A percentile compares a stretch with the other conserved stretches of the same genome.
phyloP scores from a whole-genome alignment of 805 yeast species.

The Yueomyces sinensis region DNA sequence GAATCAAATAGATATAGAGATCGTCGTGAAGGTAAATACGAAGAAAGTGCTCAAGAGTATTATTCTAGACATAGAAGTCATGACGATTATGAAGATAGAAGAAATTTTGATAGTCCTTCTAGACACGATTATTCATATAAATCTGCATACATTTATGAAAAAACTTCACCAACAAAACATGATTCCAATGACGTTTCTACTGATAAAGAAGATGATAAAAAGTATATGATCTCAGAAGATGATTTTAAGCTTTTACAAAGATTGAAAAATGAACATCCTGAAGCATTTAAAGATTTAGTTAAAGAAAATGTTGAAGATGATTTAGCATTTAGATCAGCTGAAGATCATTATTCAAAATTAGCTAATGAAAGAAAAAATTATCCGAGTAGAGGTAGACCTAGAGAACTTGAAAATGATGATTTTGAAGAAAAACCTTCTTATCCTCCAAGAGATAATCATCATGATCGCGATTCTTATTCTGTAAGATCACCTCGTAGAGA shows the following conservation, averaged over 20 bases:
- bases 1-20: not conserved
- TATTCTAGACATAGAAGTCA: not conserved
- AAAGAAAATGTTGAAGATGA: too few species aligned
- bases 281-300: not conserved
- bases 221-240: constrained; percentile 16
- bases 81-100: not conserved
- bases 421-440: not conserved
- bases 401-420: constrained; percentile 1
- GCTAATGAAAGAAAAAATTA: not conserved
- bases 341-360: not conserved
- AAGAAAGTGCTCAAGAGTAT: not conserved
- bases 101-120: not conserved
- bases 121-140: constrained; percentile 9
- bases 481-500: too few species aligned
- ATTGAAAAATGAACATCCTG: constrained; percentile 4
- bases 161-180: constrained; percentile 17
- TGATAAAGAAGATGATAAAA: constrained; percentile 1
- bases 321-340: not conserved
- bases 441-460: not conserved
- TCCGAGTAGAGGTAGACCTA: constrained; percentile 18
- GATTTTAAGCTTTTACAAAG: constrained; percentile 17
- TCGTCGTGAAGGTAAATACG: not conserved
- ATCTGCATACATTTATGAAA: constrained; percentile 22
- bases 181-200: not conserved
- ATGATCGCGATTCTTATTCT: not conserved